Conservation (phyloP, 2,329 filamentous ascomycete species). For the Colletotrichum cereale region DNA sequence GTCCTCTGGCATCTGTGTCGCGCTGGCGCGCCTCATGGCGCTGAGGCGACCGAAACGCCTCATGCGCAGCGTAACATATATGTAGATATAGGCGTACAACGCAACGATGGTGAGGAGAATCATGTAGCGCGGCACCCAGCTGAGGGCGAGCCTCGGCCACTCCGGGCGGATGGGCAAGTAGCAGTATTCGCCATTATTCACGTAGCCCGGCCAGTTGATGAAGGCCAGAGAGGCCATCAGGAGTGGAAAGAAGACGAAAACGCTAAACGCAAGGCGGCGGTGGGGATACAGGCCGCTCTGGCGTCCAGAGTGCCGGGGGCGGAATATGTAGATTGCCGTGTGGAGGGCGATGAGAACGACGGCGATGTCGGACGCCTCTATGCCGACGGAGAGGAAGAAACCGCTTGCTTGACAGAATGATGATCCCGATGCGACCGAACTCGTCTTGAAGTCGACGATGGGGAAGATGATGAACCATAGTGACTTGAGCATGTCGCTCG, state of each 20-base stretch:
- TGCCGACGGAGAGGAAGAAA: constrained; percentile 75
- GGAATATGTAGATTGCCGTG: constrained; percentile 78
- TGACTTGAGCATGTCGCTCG: constrained; percentile 78
- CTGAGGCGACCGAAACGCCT: constrained; percentile 51
- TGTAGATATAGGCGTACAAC: constrained; percentile 78
- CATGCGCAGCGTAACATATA: constrained; percentile 68
- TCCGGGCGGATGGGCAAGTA: constrained; percentile 74
- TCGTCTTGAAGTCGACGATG: constrained; percentile 66
- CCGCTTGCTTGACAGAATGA: constrained; percentile 76
- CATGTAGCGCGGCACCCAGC: constrained; percentile 81
- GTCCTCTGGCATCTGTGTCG: constrained; percentile 22
- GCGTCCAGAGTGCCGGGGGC: constrained; percentile 60
- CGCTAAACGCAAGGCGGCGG: constrained; percentile 68
- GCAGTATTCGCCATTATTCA: constrained; percentile 76
- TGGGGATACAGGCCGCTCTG: constrained; percentile 78
- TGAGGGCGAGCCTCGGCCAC: constrained; percentile 77
- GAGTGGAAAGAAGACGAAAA: constrained; percentile 70
- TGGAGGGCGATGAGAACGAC: constrained; percentile 81
- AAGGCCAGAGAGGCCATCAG: constrained; percentile 74
- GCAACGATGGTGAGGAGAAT: constrained; percentile 74
- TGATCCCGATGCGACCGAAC: constrained; percentile 63
- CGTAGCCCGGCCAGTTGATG: constrained; percentile 67
- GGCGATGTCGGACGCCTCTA: constrained; percentile 78
- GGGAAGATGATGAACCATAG: constrained; percentile 77
- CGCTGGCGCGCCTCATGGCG: constrained; percentile 31